These are phyloP conservation scores for Suillus bovinus DNA, from an alignment of 768 basidiomycete genomes.

Conservation along the genomic window DNA sequence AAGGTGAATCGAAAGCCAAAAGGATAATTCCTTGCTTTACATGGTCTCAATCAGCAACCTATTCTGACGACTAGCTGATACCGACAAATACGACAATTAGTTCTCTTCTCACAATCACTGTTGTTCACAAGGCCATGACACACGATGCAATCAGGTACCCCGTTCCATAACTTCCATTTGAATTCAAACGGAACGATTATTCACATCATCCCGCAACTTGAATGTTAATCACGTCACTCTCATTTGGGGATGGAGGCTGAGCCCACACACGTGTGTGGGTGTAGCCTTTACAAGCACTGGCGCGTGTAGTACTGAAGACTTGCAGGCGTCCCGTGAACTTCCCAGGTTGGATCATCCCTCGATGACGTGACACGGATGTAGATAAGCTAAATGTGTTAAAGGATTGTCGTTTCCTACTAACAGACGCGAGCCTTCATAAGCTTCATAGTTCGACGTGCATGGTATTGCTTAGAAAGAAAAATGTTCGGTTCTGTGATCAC, in stretches of 20 bases:
- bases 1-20: neutral
- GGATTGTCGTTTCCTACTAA: neutral
- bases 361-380: slow-evolving; percentile 9
- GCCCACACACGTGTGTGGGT: slow-evolving; percentile 37
- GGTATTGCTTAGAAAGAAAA: neutral
- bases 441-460: neutral
- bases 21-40: neutral
- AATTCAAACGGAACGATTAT: slow-evolving; percentile 38
- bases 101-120: neutral
- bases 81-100: neutral
- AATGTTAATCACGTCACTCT: slow-evolving; percentile 3
- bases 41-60: neutral
- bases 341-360: slow-evolving; percentile 23
- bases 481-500: neutral
- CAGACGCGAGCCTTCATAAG: neutral
- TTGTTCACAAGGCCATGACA: slow-evolving; percentile 35
- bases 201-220: slow-evolving; percentile 10
- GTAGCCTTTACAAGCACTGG: slow-evolving; percentile 2
- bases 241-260: slow-evolving; percentile 12
- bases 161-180: slow-evolving; percentile 26
- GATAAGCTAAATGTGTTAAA: slow-evolving; percentile 8
- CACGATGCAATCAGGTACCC: slow-evolving; percentile 38
- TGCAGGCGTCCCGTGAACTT: slow-evolving; percentile 25
- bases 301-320: neutral
- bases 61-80: slow-evolving; percentile 12